A percentile compares a stretch with the other conserved stretches of the same genome.
These are phyloP conservation scores for Neoascochyta sp. DNA, from an alignment of 2,329 filamentous ascomycete genomes.

Conservation along the genomic window DNA sequence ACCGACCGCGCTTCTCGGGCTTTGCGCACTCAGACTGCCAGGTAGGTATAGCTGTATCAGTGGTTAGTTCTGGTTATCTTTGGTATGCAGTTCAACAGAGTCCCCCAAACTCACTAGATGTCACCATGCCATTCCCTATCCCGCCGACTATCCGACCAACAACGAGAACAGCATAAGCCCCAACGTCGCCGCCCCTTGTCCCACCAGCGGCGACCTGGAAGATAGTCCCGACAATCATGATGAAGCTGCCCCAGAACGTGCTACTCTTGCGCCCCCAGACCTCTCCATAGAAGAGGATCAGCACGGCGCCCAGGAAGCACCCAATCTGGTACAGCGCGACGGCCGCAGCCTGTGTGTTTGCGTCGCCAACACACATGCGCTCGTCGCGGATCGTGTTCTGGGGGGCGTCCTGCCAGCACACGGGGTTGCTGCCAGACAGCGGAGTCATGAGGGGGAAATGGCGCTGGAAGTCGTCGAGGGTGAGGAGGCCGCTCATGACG, in stretches of 20 bases:
- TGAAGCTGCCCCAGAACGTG: slow-evolving; percentile 45
- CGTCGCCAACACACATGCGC: slow-evolving; percentile 13
- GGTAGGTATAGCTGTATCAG: slow-evolving; percentile 39
- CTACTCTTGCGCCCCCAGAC: slow-evolving; percentile 47
- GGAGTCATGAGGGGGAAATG: slow-evolving; percentile 26
- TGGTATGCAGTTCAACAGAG: not conserved
- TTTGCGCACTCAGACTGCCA: slow-evolving; percentile 49
- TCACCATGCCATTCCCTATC: slow-evolving; percentile 43
- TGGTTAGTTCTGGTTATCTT: slow-evolving; percentile 17
- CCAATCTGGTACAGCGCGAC: slow-evolving; percentile 33
- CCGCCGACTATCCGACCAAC: slow-evolving; percentile 51
- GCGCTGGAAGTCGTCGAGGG: slow-evolving; percentile 56
- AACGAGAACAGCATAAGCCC: slow-evolving; percentile 39
- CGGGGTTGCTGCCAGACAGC: slow-evolving; percentile 8
- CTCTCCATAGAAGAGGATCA: slow-evolving; percentile 50
- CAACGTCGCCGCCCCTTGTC: slow-evolving; percentile 17
- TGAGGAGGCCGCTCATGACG: slow-evolving; percentile 64
- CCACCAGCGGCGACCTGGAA: slow-evolving; percentile 54
- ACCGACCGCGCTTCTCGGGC: slow-evolving; percentile 43
- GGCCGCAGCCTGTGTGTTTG: slow-evolving; percentile 13
- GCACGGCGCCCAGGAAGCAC: slow-evolving; percentile 40
- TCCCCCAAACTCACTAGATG: slow-evolving; percentile 16
- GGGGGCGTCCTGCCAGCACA: slow-evolving; percentile 15
- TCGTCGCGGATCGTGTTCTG: slow-evolving; percentile 7
- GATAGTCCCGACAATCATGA: slow-evolving; percentile 58